Percentiles rank a stretch among this genome's conserved stretches.
Evolutionary conservation across 352 stramenopile genomes (phyloP).

Genomic region (Globisporangium nagaii): DNA sequence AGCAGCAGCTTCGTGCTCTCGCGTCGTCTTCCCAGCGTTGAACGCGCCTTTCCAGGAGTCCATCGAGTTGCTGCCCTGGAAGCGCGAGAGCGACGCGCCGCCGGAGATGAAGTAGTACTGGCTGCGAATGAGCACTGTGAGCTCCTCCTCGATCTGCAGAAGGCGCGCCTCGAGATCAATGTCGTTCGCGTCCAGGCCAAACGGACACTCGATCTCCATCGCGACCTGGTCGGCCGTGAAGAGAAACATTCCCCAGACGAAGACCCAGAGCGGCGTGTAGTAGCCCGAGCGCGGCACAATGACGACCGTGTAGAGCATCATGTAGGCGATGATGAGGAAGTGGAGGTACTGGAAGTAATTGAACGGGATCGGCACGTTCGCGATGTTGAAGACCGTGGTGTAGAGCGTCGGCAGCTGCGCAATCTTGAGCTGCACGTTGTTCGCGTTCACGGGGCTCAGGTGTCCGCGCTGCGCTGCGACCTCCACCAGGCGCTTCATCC

Average conservation of each 20-base stretch:
- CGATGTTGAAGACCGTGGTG: constrained; percentile 81
- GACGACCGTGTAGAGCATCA: constrained; percentile 82
- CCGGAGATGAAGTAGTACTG: constrained; percentile 79
- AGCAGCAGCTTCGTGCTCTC: neutral
- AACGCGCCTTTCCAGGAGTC: neutral
- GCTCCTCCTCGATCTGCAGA: constrained; percentile 76
- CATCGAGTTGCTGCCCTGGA: neutral
- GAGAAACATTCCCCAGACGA: constrained; percentile 73
- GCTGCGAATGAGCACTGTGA: constrained; percentile 73
- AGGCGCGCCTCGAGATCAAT: constrained; percentile 72
- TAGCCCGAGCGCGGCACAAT: constrained; percentile 68
- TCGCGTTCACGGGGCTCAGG: constrained; percentile 48
- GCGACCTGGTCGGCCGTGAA: constrained; percentile 81
- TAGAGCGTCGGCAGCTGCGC: constrained; percentile 64
- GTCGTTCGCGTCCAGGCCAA: constrained; percentile 75
- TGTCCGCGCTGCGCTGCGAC: constrained; percentile 55
- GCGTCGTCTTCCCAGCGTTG: neutral
- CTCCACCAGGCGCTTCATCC: constrained; percentile 72
- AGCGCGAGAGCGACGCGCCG: constrained; percentile 22
- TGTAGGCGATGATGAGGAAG: constrained; percentile 61
- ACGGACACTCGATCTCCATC: constrained; percentile 82
- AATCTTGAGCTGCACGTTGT: constrained; percentile 59
- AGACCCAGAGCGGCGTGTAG: constrained; percentile 77
- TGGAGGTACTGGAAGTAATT: constrained; percentile 85
- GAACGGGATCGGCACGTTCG: constrained; percentile 82